Evolutionary conservation across 2,329 filamentous ascomycete genomes (phyloP).

Genomic region (Verruconis gallopava): DNA sequence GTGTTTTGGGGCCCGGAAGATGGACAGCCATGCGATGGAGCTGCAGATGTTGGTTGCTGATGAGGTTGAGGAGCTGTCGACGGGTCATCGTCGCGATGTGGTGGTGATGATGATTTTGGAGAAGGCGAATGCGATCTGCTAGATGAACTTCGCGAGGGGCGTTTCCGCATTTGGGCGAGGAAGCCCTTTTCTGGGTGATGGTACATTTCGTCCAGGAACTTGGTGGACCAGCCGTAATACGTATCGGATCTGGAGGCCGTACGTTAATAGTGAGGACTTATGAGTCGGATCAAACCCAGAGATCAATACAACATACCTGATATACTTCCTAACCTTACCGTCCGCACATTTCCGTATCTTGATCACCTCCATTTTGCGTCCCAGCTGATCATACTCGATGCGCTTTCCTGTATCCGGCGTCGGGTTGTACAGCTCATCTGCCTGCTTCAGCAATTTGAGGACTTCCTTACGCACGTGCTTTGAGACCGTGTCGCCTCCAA

Average conservation of each 20-base stretch:
- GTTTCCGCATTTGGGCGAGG: not conserved
- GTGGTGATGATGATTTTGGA: not conserved
- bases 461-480: conserved; percentile 4
- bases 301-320: not conserved
- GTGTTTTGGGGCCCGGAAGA: too few relatives aligned
- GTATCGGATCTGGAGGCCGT: conserved; percentile 5
- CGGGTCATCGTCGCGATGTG: not conserved
- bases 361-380: conserved; percentile 4
- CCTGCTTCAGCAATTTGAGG: conserved; percentile 1
- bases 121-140: conserved; percentile 3
- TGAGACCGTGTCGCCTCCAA: not conserved
- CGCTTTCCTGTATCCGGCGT: not conserved
- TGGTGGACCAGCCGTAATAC: conserved; percentile 7
- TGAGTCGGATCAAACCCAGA: too few relatives aligned
- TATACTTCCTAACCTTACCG: not conserved
- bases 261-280: too few relatives aligned
- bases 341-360: conserved; percentile 2
- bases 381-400: conserved; percentile 6
- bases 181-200: conserved; percentile 4
- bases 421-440: conserved; percentile 6
- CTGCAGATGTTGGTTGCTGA: not conserved
- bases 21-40: not conserved
- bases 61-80: not conserved
- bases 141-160: not conserved
- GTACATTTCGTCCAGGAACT: conserved; percentile 8